Percentiles rank a stretch among this genome's conserved stretches.
These are phyloP conservation scores for Pythium rishiriense DNA, from an alignment of 352 stramenopile genomes.

Conservation along the genomic window DNA sequence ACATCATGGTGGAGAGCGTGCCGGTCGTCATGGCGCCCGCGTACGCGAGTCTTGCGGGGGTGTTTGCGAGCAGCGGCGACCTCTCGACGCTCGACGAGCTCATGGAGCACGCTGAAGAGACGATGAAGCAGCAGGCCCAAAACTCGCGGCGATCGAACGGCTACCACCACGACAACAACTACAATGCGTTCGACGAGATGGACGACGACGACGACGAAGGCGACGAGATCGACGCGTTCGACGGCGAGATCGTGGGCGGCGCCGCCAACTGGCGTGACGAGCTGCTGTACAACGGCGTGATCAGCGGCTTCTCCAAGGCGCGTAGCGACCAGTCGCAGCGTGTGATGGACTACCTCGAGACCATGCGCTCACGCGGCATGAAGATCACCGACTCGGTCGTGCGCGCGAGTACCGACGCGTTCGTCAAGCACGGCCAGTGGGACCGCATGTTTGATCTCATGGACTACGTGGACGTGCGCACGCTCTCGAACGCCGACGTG, in stretches of 20 bases:
- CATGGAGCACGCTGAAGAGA: conserved; percentile 51
- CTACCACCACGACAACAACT: background rate
- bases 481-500: conserved; percentile 55
- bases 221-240: conserved; percentile 14
- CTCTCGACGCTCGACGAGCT: conserved; percentile 66
- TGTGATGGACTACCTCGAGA: conserved; percentile 58
- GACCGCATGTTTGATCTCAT: conserved; percentile 44
- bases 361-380: conserved; percentile 50
- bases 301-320: conserved; percentile 79
- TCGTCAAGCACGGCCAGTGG: conserved; percentile 70
- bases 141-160: background rate
- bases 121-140: conserved; percentile 8
- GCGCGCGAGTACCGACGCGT: conserved; percentile 69
- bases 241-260: conserved; percentile 11
- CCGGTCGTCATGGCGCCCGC: conserved; percentile 65
- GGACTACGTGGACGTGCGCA: conserved; percentile 45
- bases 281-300: conserved; percentile 77
- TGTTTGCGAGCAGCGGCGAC: conserved; percentile 77
- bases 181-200: conserved; percentile 19
- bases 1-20: conserved; percentile 70
- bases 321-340: conserved; percentile 65
- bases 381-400: conserved; percentile 77
- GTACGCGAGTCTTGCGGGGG: conserved; percentile 80
- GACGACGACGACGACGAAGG: conserved; percentile 26
- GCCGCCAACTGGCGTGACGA: conserved; percentile 40